These are phyloP conservation scores for Groenewaldozyma salmanticensis DNA, from an alignment of 805 yeast genomes.

Conservation along the genomic window DNA sequence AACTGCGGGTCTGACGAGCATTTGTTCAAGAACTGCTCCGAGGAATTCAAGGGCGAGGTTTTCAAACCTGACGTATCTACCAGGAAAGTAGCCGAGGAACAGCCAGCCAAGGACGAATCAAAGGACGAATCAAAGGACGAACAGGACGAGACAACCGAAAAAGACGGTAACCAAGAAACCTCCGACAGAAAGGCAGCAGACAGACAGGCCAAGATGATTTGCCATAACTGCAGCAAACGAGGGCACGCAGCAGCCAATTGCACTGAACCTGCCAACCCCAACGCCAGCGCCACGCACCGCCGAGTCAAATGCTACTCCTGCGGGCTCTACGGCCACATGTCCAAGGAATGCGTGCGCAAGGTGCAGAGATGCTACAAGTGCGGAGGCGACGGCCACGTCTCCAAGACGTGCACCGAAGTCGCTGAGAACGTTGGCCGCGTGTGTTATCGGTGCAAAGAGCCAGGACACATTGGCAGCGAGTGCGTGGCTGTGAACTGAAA, in stretches of 20 bases:
- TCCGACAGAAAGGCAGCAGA: not conserved
- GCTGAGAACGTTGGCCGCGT: slow-evolving; percentile 38
- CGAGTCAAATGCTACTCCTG: slow-evolving; percentile 76
- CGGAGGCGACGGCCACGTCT: slow-evolving; percentile 84
- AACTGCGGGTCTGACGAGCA: slow-evolving; percentile 89
- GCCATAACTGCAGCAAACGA: slow-evolving; percentile 85
- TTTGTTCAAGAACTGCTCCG: slow-evolving; percentile 67
- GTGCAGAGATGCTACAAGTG: slow-evolving; percentile 91
- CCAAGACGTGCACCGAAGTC: slow-evolving; percentile 57
- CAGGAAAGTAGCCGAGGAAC: not conserved
- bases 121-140: not conserved
- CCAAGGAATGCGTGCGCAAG: slow-evolving; percentile 73
- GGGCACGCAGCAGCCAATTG: too few relatives aligned
- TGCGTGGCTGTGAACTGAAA: slow-evolving; percentile 39
- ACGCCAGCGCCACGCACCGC: slow-evolving; percentile 83
- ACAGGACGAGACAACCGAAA: not conserved
- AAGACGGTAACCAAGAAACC: not conserved
- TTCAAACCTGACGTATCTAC: slow-evolving; percentile 9
- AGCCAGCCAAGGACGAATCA: not conserved
- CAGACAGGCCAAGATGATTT: slow-evolving; percentile 30
- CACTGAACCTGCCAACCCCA: too few relatives aligned
- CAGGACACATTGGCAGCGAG: slow-evolving; percentile 85
- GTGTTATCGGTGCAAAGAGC: slow-evolving; percentile 64
- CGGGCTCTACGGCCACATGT: slow-evolving; percentile 82
- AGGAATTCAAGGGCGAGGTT: slow-evolving; percentile 12